Evolutionary conservation across 2,329 filamentous ascomycete species (phyloP), one percentile per base, ranked within the genome.

Genomic region (Trichoderma brevicompactum): DNA sequence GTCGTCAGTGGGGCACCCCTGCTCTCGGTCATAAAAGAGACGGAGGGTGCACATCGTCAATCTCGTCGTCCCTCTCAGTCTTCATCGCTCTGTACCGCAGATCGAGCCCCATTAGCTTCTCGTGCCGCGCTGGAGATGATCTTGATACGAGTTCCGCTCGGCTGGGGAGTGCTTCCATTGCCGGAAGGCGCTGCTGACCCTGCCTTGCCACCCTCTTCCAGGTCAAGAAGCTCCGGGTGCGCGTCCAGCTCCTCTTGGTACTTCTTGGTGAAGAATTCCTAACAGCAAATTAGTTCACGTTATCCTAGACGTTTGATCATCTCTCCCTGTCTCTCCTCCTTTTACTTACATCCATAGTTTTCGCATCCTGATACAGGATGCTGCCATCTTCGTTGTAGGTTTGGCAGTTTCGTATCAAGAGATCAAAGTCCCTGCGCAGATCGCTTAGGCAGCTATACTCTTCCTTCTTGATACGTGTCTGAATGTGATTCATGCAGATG

Each of bases 341-440:
- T 28, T 1, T 3, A 69, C 88, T 81, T 81, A 96, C 93, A 85
- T 97, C 92, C 78, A 99, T 97, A 63, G 90, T 83, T 77, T 94
- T 94, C 56, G 94, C 94, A 82, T 99, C 95, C 73, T 92, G 86
- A 80, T 94, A 98, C 62, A 99, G 85, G 72, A 96, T 82, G 77
- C 94, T 97, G 65, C 90, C 91, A 74, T 98, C 95, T 78, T 99
- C 96, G 74, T 99, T 99, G 82, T 96, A 99, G 2, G 91, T 95
- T 76, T 92, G 87, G 70, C 94, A 97, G 77, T 99, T 99, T 75
- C 85, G 88, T 76, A 94, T 95, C 78, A 99, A 86, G 68, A 94
- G 80, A 58, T 88, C 87, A 68, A 99, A 89, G 74, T 99, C 96
- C 70, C 86, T 87, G 64, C 88, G 86, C 83, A 99, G 87, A 71